phyloP scores from a whole-genome alignment of 495 filamentous ascomycete genomes.

The Annulohypoxylon stygium region DNA sequence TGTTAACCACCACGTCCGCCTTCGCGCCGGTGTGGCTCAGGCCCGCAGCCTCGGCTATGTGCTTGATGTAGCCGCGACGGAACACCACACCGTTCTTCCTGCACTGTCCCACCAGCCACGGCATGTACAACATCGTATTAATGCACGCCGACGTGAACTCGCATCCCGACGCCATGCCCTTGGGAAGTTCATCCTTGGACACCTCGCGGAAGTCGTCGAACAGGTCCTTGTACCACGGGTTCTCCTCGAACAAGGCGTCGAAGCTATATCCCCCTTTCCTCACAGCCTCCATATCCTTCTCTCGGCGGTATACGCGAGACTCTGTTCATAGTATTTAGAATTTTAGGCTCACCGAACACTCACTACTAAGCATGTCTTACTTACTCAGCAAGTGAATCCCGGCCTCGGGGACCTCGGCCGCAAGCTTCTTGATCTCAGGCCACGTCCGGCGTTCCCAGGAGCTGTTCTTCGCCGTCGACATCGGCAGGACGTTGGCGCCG shows the following conservation, averaged over 20 bases:
- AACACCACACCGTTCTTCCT: constrained; percentile 75
- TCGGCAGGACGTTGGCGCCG: constrained; percentile 89
- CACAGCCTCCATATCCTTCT: constrained; percentile 51
- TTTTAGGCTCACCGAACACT: constrained; percentile 1
- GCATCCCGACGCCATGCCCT: constrained; percentile 74
- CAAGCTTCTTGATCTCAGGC: constrained; percentile 74
- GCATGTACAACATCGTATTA: constrained; percentile 88
- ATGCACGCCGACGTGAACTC: constrained; percentile 89
- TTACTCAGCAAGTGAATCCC: constrained; percentile 89
- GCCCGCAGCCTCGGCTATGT: constrained; percentile 77
- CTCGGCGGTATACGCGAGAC: constrained; percentile 58
- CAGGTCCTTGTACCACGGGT: constrained; percentile 87
- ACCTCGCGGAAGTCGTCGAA: constrained; percentile 78
- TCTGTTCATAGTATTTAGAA: constrained; percentile 47
- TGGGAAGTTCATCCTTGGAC: constrained; percentile 65
- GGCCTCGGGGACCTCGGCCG: constrained; percentile 81
- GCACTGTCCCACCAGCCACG: constrained; percentile 85
- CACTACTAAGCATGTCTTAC: constrained; percentile 24
- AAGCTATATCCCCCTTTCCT: constrained; percentile 57
- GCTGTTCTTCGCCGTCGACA: constrained; percentile 54
- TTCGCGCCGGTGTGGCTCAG: constrained; percentile 71
- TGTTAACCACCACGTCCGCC: constrained; percentile 85
- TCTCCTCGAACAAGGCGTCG: constrained; percentile 65
- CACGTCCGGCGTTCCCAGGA: constrained; percentile 77
- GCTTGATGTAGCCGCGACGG: constrained; percentile 68